phyloP scores from a whole-genome alignment of 2,329 filamentous ascomycete species.

The Calonectria pteridis region DNA sequence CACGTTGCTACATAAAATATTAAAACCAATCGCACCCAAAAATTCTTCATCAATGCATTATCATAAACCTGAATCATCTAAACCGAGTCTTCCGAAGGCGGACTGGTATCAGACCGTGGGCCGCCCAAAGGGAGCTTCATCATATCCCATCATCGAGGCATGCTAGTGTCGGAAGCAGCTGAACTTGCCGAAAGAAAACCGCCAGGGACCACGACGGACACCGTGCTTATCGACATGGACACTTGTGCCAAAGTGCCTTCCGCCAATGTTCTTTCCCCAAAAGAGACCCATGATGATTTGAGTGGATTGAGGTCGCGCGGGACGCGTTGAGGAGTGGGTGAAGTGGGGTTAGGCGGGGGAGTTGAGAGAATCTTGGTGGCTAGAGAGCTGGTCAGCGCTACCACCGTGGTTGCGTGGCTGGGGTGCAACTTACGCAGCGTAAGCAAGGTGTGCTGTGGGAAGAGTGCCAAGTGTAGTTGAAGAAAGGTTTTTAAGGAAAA shows the following conservation, averaged over 20 bases:
- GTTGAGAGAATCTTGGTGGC: not conserved
- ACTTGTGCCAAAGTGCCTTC: constrained; percentile 63
- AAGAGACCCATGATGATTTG: constrained; percentile 58
- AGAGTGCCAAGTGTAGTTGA: constrained; percentile 30
- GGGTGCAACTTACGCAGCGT: not conserved
- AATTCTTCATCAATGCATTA: not conserved
- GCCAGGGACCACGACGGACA: constrained; percentile 63
- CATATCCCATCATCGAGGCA: not conserved
- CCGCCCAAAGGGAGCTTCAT: not conserved
- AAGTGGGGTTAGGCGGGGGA: not conserved
- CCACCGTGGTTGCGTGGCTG: not conserved
- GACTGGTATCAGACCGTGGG: not conserved
- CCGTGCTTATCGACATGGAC: constrained; percentile 60
- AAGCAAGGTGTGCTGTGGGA: not conserved
- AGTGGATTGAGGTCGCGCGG: not conserved
- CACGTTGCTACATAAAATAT: not conserved
- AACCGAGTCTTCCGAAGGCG: not conserved
- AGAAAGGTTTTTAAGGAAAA: constrained; percentile 41
- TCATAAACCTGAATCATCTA: not conserved
- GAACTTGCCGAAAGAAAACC: constrained; percentile 63
- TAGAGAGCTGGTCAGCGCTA: constrained; percentile 6
- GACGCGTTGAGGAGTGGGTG: not conserved
- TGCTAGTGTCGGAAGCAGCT: constrained; percentile 60
- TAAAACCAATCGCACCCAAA: not conserved
- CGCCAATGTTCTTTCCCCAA: constrained; percentile 61